Evolutionary conservation across 1,139 yeast genomes (phyloP), one percentile per base, ranked within the genome.

Genomic region (Yamadazyma dendronema): DNA sequence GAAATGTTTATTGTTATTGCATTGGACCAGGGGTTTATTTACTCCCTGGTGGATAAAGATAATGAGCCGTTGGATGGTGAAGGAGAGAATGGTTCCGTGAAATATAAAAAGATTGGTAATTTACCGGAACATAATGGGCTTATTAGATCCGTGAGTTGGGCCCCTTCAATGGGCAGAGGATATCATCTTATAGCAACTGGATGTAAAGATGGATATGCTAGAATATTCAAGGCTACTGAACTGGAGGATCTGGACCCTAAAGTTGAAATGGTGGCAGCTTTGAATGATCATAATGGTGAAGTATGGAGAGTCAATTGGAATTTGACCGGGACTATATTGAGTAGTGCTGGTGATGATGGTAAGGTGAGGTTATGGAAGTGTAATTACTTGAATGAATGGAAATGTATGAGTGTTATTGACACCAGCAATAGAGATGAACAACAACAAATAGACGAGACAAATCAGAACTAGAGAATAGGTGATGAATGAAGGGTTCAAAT

Each of bases 281-380:
- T 71, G 37, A 80, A 75, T 47, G 95, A 87, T 53, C 96, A 88
- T 56, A 76, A 79, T 44, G 84, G 84, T 46, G 97, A 92, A 61
- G 96, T 92, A 2, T 92, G 98, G 98, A 75, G 90, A 34, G 97
- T 92, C 5, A 77, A 86, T 27, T 92, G 97, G 97, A 92, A 92
- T 55, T 61, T 84, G 36, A 88, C 97, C 0, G 98, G 97, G 3
- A 88, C 98, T 0, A 83, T 92, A 11, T 66, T 92, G 45, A 85
- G 96, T 43, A 84, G 95, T 34, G 89, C 97, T 3, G 98, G 98
- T 11, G 97, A 90, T 55, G 98, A 92, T 55, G 97, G 97, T 4
- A 81, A 84, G 48, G 81, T 92, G 13, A 72, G 96, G 50, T 71
- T 92, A 48, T 92, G 97, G 96, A 92, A 92, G 61, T 77, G 95